A percentile compares a stretch with the other conserved stretches of the same genome.
Conservation (phyloP, 257 asterid species). For the Cinchona pubescens region DNA sequence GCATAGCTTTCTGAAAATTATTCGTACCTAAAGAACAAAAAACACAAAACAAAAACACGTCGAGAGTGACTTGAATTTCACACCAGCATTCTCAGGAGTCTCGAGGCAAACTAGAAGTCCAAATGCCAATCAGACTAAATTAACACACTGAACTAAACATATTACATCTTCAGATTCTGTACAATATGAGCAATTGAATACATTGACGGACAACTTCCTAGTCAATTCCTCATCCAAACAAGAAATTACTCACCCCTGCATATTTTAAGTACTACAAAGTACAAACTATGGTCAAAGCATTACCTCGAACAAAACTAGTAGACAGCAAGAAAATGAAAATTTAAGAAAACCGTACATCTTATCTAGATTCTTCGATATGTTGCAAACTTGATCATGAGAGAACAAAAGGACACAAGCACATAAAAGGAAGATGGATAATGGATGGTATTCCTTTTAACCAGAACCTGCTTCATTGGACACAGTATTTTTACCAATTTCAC, state of each 20-base stretch:
- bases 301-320: background rate
- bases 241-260: slow-evolving; percentile 19
- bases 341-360: slow-evolving; percentile 5
- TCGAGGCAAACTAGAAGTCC: background rate
- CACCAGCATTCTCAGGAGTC: slow-evolving; percentile 7
- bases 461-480: slow-evolving; percentile 25
- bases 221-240: slow-evolving; percentile 21
- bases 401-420: slow-evolving; percentile 17
- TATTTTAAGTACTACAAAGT: slow-evolving; percentile 23
- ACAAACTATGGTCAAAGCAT: slow-evolving; percentile 20
- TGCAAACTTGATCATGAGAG: slow-evolving; percentile 23
- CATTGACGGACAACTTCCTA: slow-evolving; percentile 23
- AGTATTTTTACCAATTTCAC: slow-evolving; percentile 19
- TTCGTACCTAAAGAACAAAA: no score
- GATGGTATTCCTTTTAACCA: slow-evolving; percentile 25
- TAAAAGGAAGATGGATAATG: slow-evolving; percentile 6
- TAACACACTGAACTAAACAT: slow-evolving; percentile 5
- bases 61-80: no score
- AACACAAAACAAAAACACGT: no score
- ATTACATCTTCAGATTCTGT: slow-evolving; percentile 40
- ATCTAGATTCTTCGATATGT: slow-evolving; percentile 2
- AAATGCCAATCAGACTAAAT: background rate
- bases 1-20: no score
- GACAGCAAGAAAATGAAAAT: slow-evolving; percentile 11
- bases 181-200: slow-evolving; percentile 37